Evolutionary conservation across 106 monocot genomes (phyloP).

Genomic region (Dioscorea zingiberensis): DNA sequence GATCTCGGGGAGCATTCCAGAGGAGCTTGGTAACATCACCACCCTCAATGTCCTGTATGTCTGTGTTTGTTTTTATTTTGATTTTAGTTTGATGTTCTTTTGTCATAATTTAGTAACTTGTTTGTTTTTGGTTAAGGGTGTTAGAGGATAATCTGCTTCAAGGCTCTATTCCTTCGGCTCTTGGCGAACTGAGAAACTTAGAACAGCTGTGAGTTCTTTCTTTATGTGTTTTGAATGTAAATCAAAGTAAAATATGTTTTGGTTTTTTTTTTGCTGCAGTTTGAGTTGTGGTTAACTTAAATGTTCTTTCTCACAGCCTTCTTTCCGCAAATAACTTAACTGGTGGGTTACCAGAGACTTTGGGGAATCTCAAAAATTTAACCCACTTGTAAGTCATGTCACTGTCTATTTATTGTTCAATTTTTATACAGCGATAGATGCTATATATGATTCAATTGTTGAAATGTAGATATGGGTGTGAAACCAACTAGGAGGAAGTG

Average conservation of each 20-base stretch:
- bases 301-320: constrained; percentile 1
- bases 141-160: constrained; percentile 8
- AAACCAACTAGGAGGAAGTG: too few relatives aligned
- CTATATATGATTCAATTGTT: too few relatives aligned
- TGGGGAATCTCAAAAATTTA: constrained; percentile 29
- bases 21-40: constrained; percentile 35
- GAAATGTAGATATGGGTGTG: too few relatives aligned
- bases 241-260: neutral
- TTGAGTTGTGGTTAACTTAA: neutral
- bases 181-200: constrained; percentile 20
- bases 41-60: constrained; percentile 39
- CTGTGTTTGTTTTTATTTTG: neutral
- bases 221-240: neutral
- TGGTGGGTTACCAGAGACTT: constrained; percentile 25
- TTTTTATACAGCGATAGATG: too few relatives aligned
- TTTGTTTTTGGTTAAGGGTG: too few relatives aligned
- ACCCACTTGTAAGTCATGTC: constrained; percentile 17
- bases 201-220: constrained; percentile 15
- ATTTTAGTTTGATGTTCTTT: neutral
- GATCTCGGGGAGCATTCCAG: constrained; percentile 31
- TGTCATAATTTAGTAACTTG: neutral
- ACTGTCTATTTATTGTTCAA: neutral
- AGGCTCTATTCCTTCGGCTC: constrained; percentile 17
- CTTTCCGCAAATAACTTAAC: constrained; percentile 17
- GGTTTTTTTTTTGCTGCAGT: neutral